Percentiles rank a stretch among this genome's conserved stretches.
These are phyloP conservation scores for Dipodascopsis uninucleata DNA, from an alignment of 805 yeast species.

Conservation along the genomic window DNA sequence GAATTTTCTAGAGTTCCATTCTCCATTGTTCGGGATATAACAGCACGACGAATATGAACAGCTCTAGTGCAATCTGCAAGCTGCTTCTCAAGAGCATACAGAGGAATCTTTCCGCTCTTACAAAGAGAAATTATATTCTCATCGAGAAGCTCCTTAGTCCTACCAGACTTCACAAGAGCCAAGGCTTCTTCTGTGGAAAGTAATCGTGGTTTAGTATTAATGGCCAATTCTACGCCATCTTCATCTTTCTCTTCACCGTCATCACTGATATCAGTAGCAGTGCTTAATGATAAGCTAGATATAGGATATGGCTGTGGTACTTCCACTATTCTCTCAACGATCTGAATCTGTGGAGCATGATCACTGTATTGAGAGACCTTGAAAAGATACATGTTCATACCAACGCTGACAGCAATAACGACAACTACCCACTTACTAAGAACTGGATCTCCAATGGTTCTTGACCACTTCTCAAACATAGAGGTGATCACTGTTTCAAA, in stretches of 20 bases:
- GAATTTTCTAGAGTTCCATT: constrained; percentile 73
- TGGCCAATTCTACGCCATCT: constrained; percentile 35
- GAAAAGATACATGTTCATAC: constrained; percentile 77
- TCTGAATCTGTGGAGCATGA: constrained; percentile 30
- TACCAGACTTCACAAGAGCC: constrained; percentile 64
- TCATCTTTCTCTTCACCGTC: constrained; percentile 38
- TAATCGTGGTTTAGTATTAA: constrained; percentile 25
- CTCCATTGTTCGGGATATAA: constrained; percentile 78
- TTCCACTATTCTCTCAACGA: constrained; percentile 36
- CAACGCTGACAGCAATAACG: constrained; percentile 68
- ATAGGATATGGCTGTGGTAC: constrained; percentile 36
- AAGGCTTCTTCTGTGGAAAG: constrained; percentile 56
- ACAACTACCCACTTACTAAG: constrained; percentile 73
- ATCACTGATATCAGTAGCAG: constrained; percentile 19
- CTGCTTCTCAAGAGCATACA: constrained; percentile 92
- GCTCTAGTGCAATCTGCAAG: constrained; percentile 87
- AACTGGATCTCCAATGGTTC: constrained; percentile 72
- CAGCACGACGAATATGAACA: constrained; percentile 85
- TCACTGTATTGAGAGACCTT: constrained; percentile 56
- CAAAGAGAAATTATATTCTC: constrained; percentile 73
- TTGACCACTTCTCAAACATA: constrained; percentile 53
- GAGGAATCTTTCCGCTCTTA: constrained; percentile 72
- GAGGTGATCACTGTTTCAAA: constrained; percentile 58
- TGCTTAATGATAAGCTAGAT: constrained; percentile 21
- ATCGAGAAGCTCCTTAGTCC: constrained; percentile 59